phyloP scores from a whole-genome alignment of 140 eudicot species.

The Stevia rebaudiana region DNA sequence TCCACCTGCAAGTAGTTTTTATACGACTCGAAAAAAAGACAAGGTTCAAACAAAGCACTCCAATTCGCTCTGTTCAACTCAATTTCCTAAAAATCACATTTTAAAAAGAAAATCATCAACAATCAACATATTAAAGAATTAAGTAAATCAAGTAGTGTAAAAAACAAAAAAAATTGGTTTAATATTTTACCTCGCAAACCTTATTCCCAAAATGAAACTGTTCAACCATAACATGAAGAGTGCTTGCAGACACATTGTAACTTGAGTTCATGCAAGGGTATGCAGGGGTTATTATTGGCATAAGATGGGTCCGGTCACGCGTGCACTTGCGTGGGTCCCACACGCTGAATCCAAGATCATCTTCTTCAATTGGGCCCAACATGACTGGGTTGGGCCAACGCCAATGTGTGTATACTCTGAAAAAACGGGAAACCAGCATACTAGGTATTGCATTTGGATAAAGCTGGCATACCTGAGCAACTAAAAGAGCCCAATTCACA shows the following conservation, averaged over 20 bases:
- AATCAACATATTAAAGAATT: not conserved
- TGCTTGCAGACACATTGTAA: slow-evolving; percentile 81
- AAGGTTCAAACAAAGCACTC: slow-evolving; percentile 69
- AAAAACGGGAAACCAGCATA: slow-evolving; percentile 82
- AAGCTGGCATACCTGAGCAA: slow-evolving; percentile 85
- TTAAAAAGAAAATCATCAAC: slow-evolving; percentile 5
- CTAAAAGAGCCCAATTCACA: slow-evolving; percentile 81
- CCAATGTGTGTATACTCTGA: slow-evolving; percentile 76
- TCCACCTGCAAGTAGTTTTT: slow-evolving; percentile 80
- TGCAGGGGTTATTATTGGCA: slow-evolving; percentile 88
- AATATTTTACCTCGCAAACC: slow-evolving; percentile 58
- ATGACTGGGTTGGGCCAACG: slow-evolving; percentile 92
- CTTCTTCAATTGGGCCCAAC: slow-evolving; percentile 68
- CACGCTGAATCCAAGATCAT: slow-evolving; percentile 52
- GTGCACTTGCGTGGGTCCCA: slow-evolving; percentile 70
- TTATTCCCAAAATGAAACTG: slow-evolving; percentile 56
- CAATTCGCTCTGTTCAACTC: slow-evolving; percentile 69
- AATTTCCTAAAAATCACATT: slow-evolving; percentile 57
- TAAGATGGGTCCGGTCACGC: slow-evolving; percentile 57
- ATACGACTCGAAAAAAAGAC: slow-evolving; percentile 69
- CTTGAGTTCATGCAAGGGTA: slow-evolving; percentile 95
- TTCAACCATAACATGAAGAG: slow-evolving; percentile 75
- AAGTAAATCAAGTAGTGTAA: not conserved
- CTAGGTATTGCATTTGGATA: slow-evolving; percentile 89
- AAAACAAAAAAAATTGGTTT: not conserved